Evolutionary conservation across 805 yeast genomes (phyloP), one percentile per base, ranked within the genome.

Genomic region (Starmerella tilneyi): DNA sequence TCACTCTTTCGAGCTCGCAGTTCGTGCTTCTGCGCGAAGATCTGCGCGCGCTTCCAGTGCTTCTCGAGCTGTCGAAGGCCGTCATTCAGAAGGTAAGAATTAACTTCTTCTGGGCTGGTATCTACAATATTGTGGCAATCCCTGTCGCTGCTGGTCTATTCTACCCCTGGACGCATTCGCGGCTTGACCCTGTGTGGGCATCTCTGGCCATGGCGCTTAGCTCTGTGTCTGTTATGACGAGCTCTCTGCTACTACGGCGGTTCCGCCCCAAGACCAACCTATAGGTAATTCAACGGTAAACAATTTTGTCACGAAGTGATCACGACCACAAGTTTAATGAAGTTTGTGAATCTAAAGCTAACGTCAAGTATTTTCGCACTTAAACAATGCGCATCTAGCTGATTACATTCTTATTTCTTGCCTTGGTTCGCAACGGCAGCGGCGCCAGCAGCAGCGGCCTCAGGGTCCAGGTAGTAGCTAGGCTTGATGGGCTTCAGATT

Each of bases 401-500:
- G n/a, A n/a, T n/a, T n/a, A n/a, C n/a, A n/a, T n/a, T 19, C 19
- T 21, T 31, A 23, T 47, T 47, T 33, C 26, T 56, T 56, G 50
- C 97, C 97, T 74, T 88, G 97, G 61, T 84, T 84, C 61, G 96
- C 97, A 60, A 88, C 97, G 50, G 96, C 96, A 64, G 96, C 96
- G 56, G 96, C 97, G 76, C 97, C 97, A 46, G 96, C 96, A 55
- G 88, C 95, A 63, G 97, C 97, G 63, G 96, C 97, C 74, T 85
- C 96, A 62, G 97, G 97, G 73, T 88, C 97, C 71, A 88, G 81
- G 80, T 88, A 88, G 78, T 88, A 85, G 59, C 94, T 79, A 58
- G 85, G 82, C 79, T 86, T 86, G 65, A 80, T 73, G 71, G 96
- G 96, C 71, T 78, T 77, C 71, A 88, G 78, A 62, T 75, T 64